Conservation (phyloP, 202 grass and related monocot species). For the Cymbopogon flexuosus region DNA sequence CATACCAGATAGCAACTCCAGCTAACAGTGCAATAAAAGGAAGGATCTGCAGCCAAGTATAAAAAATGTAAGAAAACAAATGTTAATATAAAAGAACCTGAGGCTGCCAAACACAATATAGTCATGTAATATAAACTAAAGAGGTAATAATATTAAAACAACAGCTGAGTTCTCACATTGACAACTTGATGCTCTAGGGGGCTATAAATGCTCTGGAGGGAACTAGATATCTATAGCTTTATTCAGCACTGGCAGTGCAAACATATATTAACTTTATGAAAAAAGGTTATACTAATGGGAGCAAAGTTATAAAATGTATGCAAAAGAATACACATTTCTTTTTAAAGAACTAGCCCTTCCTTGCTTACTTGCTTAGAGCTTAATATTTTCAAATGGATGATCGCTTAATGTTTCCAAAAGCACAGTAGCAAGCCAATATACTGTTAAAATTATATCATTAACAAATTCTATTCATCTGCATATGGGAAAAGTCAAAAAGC, state of each 20-base stretch:
- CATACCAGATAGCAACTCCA: slow-evolving; percentile 84
- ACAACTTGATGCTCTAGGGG: no score
- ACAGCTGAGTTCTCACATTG: neutral
- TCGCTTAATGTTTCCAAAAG: neutral
- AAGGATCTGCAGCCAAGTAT: slow-evolving; percentile 55
- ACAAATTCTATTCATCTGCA: neutral
- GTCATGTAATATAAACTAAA: neutral
- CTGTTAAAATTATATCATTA: neutral
- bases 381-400: neutral
- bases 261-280: neutral
- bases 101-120: neutral
- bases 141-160: neutral
- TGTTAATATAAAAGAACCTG: slow-evolving; percentile 10
- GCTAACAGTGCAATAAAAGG: slow-evolving; percentile 67
- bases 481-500: slow-evolving; percentile 22
- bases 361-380: neutral
- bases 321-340: neutral
- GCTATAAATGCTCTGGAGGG: neutral
- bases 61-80: slow-evolving; percentile 10
- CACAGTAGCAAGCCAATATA: neutral
- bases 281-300: neutral
- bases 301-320: neutral
- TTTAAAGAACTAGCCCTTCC: neutral
- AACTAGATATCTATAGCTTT: neutral
- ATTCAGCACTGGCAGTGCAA: neutral